Conservation (phyloP, 305 asterid species). For the Solanum hybrid region DNA sequence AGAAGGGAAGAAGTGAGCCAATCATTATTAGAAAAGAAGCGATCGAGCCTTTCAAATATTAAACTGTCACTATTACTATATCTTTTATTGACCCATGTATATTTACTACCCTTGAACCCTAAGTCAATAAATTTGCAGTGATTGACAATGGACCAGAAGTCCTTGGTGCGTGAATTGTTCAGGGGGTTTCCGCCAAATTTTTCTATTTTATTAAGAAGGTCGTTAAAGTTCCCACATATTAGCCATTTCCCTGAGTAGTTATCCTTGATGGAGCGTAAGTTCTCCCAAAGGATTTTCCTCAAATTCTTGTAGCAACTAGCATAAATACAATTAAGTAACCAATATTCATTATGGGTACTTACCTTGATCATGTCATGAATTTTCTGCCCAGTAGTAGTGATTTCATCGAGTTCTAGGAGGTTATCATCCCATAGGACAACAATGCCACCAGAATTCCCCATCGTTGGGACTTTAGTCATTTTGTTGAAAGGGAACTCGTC, state of each 20-base stretch:
- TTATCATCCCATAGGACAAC: neutral
- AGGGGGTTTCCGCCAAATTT: neutral
- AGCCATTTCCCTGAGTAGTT: neutral
- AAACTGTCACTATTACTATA: neutral
- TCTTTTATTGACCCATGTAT: neutral
- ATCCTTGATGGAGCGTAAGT: neutral
- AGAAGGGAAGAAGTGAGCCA: neutral
- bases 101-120: neutral
- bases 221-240: neutral
- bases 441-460: neutral
- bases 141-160: too few species aligned
- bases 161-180: neutral
- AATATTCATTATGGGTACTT: too few species aligned
- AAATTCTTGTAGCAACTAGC: neutral
- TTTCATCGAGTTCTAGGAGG: neutral
- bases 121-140: neutral
- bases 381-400: neutral
- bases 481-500: neutral
- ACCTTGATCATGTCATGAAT: neutral
- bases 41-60: neutral
- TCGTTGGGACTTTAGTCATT: neutral
- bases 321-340: neutral
- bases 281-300: neutral
- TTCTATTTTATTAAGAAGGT: too few species aligned
- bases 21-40: neutral